Base-by-base conservation (phyloP, 352 stramenopile genomes). In the Globisporangium ultimum region DNA sequence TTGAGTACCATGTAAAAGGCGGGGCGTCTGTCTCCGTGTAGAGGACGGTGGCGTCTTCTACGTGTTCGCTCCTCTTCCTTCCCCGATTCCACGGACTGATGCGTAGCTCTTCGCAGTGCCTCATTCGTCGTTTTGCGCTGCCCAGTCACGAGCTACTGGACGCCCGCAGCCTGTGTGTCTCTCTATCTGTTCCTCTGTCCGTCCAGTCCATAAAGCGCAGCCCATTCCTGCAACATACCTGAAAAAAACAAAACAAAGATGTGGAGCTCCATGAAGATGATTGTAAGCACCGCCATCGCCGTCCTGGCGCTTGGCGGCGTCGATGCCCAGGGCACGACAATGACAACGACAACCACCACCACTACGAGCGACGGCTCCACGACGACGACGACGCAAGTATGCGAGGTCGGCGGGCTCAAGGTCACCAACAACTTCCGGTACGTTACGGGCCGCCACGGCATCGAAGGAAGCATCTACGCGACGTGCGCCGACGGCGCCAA, bases 391-490 rank as follows among this genome's bases (percentile, higher is more conserved):
- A 45, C 40, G 40, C 28, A 5, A 6, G 40, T 45, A 24, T 68
- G 62, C 46, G 21, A 47, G 24, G 62, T 68, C 51, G 62, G 56
- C 11, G 62, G 62, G 0, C 49, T 68, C 56, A 45, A 28, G 20
- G 42, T 64, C 8, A 53, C 62, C 4, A 55, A 42, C 43, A 62
- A 58, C 28, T 60, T 69, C 43, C 63, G 64, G 43, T 78, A 69
- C 67, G 65, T 78, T 58, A 73, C 70, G n/a, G 70, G 70, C 48
- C 48, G 41, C 42, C 56, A 72, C 20, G 60, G 64, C 13, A 51
- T 78, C 45, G 50, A 63, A 42, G 67, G 67, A 15, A 74, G 64
- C 61, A 78, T 78, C 61, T 78, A 78, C 70, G 70, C 70, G n/a
- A 66, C 63, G 46, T 78, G 70, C 48, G 48, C 61, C 14, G 22